A percentile compares a stretch with the other conserved stretches of the same genome.
Conservation (phyloP, 225 moss, liverwort and hornwort species). For the Polytrichum formosum region DNA sequence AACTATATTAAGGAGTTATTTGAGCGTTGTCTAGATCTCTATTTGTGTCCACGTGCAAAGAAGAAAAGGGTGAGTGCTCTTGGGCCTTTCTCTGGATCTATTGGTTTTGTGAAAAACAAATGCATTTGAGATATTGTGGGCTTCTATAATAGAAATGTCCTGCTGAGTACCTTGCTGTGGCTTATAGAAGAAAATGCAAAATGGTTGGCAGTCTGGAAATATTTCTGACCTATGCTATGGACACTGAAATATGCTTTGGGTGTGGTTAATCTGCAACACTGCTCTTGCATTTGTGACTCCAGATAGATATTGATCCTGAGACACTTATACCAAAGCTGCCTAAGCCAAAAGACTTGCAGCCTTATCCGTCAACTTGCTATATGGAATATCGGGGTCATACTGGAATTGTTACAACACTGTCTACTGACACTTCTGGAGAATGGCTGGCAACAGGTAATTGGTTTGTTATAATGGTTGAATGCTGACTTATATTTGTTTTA, state of each 20-base stretch:
- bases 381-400: slow-evolving; percentile 84
- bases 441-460: slow-evolving; percentile 91
- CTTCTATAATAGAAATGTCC: too few species aligned
- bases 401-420: slow-evolving; percentile 66
- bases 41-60: slow-evolving; percentile 87
- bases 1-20: slow-evolving; percentile 87
- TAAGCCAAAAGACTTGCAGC: slow-evolving; percentile 87
- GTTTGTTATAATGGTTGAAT: slow-evolving; percentile 3
- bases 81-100: neutral
- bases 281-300: slow-evolving; percentile 12
- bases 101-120: too few species aligned
- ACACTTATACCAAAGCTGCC: slow-evolving; percentile 93
- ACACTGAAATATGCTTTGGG: neutral
- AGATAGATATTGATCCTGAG: slow-evolving; percentile 94
- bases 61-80: slow-evolving; percentile 71
- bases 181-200: too few species aligned
- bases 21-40: slow-evolving; percentile 95
- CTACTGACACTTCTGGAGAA: slow-evolving; percentile 79
- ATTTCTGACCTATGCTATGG: neutral
- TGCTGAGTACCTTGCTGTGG: too few species aligned
- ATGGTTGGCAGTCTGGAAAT: neutral
- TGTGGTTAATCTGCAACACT: slow-evolving; percentile 2
- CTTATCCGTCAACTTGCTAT: slow-evolving; percentile 65
- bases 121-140: too few species aligned
- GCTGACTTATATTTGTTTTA: too few species aligned